Base-by-base conservation (phyloP, 164 flowering plant species). In the Stephania yunnanensis region DNA sequence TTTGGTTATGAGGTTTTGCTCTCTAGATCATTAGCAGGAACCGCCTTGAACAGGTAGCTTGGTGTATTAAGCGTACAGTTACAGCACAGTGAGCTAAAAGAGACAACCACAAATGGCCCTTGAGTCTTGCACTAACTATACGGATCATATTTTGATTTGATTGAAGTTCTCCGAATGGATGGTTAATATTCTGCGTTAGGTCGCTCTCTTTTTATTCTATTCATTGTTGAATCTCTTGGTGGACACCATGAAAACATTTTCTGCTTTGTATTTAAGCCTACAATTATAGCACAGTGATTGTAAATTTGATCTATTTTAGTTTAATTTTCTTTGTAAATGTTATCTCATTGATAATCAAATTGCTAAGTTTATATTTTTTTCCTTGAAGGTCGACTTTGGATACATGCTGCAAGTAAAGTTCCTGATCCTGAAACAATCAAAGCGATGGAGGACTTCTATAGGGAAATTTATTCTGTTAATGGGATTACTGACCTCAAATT, bases 321-420 rank as follows among this genome's bases (percentile, higher is more conserved):
- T 58, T 58, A 17, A 58, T 17, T 58, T 58, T 58, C 19, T 58
- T n/a, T 58, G 20, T 36, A 36, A 36, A 58, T 15, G 20, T 58
- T 58, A 15, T 58, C 20, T 4, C 20, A 12, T 58, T 58, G n/a
- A 17, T 58, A 6, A 58, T n/a, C 5, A 6, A 6, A 17, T 19
- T 7, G 46, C 69, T 78, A n/a, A 73, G 42, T 71, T 19, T 78
- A 50, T 44, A 61, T 46, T 9, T 75, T 12, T 76, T 72, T 73
- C 78, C 85, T 48, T 83, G 80, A 68, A 95, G 99, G 98, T 19
- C 89, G 93, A 20, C 90, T 96, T 68, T 96, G 99, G 99, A 94
- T 96, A 78, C 99, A 96, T 86, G 99, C 99, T 75, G 98, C 99
- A 7, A 76, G 94, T 71, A 94, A 94, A 80, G 86, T 94, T 68